Evolutionary conservation across 805 yeast genomes (phyloP).

Genomic region (Sugiyamaella marilandica): DNA sequence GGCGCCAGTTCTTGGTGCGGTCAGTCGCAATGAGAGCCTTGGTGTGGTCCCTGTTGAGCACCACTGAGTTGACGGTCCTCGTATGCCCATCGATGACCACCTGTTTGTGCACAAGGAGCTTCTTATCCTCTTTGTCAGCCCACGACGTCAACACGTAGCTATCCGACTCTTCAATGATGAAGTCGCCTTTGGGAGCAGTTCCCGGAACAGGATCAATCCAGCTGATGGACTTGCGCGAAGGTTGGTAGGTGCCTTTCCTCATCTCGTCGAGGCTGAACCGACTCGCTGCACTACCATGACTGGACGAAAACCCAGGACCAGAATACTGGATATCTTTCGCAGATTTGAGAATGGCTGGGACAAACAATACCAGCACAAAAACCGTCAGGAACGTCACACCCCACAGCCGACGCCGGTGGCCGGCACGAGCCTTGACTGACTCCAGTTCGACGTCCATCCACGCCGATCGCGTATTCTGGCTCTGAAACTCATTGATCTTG

Average conservation of each 20-base stretch:
- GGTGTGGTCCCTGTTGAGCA: constrained; percentile 43
- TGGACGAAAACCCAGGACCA: not conserved
- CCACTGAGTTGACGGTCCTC: constrained; percentile 38
- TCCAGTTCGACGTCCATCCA: not conserved
- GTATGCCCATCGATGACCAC: constrained; percentile 42
- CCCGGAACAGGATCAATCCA: constrained; percentile 61
- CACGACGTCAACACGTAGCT: constrained; percentile 45
- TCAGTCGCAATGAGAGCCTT: constrained; percentile 57
- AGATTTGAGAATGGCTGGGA: constrained; percentile 5
- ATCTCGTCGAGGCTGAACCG: constrained; percentile 39
- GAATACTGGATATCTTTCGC: not conserved
- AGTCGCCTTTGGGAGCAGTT: constrained; percentile 61
- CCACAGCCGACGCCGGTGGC: not conserved
- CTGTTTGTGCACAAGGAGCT: constrained; percentile 11
- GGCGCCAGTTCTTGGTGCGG: constrained; percentile 52
- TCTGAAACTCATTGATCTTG: constrained; percentile 9
- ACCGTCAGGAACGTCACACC: not conserved
- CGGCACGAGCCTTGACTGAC: not conserved
- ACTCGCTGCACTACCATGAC: constrained; percentile 14
- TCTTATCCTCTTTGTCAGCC: constrained; percentile 16
- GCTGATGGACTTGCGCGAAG: constrained; percentile 53
- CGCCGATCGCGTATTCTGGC: not conserved
- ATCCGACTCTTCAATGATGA: constrained; percentile 43
- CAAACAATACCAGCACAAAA: constrained; percentile 5
- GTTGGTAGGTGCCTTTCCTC: constrained; percentile 54